Evolutionary conservation across 768 basidiomycete genomes (phyloP).

Genomic region (Tylopilus rubrobrunneus): DNA sequence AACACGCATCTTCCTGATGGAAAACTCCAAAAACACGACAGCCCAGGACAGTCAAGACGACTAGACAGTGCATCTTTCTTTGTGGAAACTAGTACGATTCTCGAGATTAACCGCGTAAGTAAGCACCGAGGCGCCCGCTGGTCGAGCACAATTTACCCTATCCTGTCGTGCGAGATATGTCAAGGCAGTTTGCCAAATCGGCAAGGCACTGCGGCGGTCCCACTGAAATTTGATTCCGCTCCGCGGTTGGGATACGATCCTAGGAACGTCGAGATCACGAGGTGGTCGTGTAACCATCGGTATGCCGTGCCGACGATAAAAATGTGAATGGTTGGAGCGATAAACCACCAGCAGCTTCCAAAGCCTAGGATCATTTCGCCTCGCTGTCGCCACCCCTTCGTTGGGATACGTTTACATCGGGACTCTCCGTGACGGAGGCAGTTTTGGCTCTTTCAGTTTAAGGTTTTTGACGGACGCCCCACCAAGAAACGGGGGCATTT

Average conservation of each 20-base stretch:
- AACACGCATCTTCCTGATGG: slow-evolving; percentile 21
- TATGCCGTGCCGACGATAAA: slow-evolving; percentile 21
- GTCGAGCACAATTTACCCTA: background rate
- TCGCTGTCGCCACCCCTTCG: slow-evolving; percentile 17
- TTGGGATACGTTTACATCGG: slow-evolving; percentile 18
- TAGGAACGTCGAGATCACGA: slow-evolving; percentile 2
- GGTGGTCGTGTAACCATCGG: slow-evolving; percentile 16
- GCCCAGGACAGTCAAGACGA: slow-evolving; percentile 20
- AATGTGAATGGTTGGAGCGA: slow-evolving; percentile 11
- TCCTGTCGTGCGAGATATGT: slow-evolving; percentile 1
- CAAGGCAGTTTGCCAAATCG: slow-evolving; percentile 1
- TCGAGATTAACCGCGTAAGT: slow-evolving; percentile 21
- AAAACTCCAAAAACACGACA: slow-evolving; percentile 8
- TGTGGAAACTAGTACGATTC: slow-evolving; percentile 1
- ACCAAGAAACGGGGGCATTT: slow-evolving; percentile 16
- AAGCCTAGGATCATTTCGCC: slow-evolving; percentile 19
- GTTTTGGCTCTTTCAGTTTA: slow-evolving; percentile 36
- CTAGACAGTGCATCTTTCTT: slow-evolving; percentile 16
- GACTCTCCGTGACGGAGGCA: slow-evolving; percentile 21
- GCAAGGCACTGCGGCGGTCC: background rate
- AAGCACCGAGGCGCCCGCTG: slow-evolving; percentile 1
- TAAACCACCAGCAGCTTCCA: slow-evolving; percentile 6
- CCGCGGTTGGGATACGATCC: slow-evolving; percentile 1
- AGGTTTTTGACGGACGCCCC: slow-evolving; percentile 29
- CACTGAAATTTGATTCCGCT: slow-evolving; percentile 13